Base-by-base conservation (phyloP, 371 early-diverging fungal species). In the Apophysomyces elegans region DNA sequence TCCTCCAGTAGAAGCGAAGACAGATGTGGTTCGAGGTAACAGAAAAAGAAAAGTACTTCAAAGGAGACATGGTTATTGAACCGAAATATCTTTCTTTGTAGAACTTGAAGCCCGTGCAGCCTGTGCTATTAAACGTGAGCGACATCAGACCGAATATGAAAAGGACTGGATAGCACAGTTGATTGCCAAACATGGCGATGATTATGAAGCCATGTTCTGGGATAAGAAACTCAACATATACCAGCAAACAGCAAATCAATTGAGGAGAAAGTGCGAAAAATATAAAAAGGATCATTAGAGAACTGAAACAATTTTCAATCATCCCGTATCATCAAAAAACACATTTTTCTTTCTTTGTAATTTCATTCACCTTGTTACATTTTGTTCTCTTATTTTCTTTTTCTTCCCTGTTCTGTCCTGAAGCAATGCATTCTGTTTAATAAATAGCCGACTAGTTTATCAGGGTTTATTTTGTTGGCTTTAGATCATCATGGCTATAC, bases 141-240 rank as follows among this genome's bases (percentile, higher is more conserved):
- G 84, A 58, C 82, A 87, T 72, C 82, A 86, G 62, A 88, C 93
- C 1, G 84, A 84, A 21, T 88, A 86, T 46, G 92, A 95, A 73
- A 58, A 75, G 12, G 72, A 77, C 13, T 88, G 89, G 83, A 74
- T 92, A 9, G 81, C 82, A 60, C 74, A 81, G 54, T 69, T 95
- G 74, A 78, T 91, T 16, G 84, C 84, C 14, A 93, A 92, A 79
- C 89, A 96, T 63, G 94, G 92, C 8, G 84, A 88, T 57, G 89
- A 96, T 64, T 95, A 91, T 59, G 84, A 89, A 9, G 92, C 91
- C 60, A 97, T 97, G 96, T 89, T 90, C 63, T 82, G 95, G 90
- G 97, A 97, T 65, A 81, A 84, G 58, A 86, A 91, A 60, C 77
- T 96, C 43, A 97, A 97, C 73, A 69, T 72, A 54, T 90, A 92